Evolutionary conservation across 2,329 filamentous ascomycete species (phyloP).

Genomic region (Podosphaera leucotricha): DNA sequence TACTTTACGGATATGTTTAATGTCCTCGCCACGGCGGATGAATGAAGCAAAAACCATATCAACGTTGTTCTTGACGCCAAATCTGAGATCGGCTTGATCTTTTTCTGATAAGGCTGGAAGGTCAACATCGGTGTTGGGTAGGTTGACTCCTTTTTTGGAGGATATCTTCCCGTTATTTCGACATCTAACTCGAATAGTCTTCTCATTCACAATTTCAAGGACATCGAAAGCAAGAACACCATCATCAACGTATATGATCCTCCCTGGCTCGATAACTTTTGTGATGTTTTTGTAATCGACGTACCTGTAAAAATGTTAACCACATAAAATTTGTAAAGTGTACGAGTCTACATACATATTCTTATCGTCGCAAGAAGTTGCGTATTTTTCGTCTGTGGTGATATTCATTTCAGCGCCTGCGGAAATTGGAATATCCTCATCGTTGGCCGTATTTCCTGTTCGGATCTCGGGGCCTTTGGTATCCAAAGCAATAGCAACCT

Average conservation of each 20-base stretch:
- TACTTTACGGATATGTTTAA: constrained; percentile 74
- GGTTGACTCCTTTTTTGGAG: constrained; percentile 97
- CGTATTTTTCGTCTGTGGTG: constrained; percentile 88
- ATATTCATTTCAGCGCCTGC: constrained; percentile 77
- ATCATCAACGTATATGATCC: constrained; percentile 94
- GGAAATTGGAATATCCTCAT: constrained; percentile 58
- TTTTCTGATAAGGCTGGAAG: constrained; percentile 94
- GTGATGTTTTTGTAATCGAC: constrained; percentile 99
- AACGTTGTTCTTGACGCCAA: constrained; percentile 95
- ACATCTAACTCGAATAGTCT: constrained; percentile 68
- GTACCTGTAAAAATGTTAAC: constrained; percentile 35
- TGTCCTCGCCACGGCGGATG: constrained; percentile 84
- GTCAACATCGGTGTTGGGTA: constrained; percentile 96
- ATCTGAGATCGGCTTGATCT: constrained; percentile 80
- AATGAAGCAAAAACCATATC: constrained; percentile 99
- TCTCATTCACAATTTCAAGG: constrained; percentile 60
- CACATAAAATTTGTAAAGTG: background rate
- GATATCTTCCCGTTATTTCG: constrained; percentile 98
- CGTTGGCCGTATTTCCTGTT: constrained; percentile 48
- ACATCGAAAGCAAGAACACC: constrained; percentile 95
- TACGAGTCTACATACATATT: constrained; percentile 51
- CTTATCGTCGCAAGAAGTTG: constrained; percentile 58
- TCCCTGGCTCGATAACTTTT: constrained; percentile 79
- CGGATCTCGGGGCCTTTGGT: constrained; percentile 72
- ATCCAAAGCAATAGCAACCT: constrained; percentile 81